phyloP scores from a whole-genome alignment of 2,329 filamentous ascomycete genomes.

The Bipolaris zeicola region DNA sequence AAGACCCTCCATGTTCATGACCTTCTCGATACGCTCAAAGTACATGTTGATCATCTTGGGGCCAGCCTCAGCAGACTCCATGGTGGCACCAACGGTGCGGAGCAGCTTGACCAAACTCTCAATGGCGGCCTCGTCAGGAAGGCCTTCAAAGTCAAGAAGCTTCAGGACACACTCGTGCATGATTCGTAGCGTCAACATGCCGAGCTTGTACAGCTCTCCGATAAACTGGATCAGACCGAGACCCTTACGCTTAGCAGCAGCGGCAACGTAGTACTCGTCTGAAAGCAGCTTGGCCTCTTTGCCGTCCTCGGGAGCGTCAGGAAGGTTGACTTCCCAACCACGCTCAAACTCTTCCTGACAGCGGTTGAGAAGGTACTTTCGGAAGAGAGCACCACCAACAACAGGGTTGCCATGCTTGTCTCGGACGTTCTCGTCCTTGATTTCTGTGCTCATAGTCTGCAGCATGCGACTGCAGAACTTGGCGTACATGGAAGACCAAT shows the following conservation, averaged over 20 bases:
- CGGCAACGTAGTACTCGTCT: slow-evolving; percentile 94
- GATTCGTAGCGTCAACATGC: slow-evolving; percentile 98
- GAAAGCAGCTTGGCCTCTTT: slow-evolving; percentile 88
- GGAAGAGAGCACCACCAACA: slow-evolving; percentile 90
- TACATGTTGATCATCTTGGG: slow-evolving; percentile 88
- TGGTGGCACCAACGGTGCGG: slow-evolving; percentile 85
- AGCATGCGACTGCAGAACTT: slow-evolving; percentile 98
- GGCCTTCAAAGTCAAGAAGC: slow-evolving; percentile 90
- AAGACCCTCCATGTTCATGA: slow-evolving; percentile 75
- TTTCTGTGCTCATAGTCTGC: slow-evolving; percentile 79
- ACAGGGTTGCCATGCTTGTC: slow-evolving; percentile 90
- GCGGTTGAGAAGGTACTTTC: slow-evolving; percentile 97
- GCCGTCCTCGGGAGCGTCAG: slow-evolving; percentile 74
- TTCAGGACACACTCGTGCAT: slow-evolving; percentile 99
- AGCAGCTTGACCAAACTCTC: slow-evolving; percentile 94
- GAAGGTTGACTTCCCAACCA: slow-evolving; percentile 90
- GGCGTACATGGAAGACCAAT: slow-evolving; percentile 99
- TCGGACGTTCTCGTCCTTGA: slow-evolving; percentile 91
- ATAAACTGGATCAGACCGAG: slow-evolving; percentile 99
- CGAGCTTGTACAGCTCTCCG: slow-evolving; percentile 97
- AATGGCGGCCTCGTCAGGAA: slow-evolving; percentile 93
- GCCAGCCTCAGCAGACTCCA: slow-evolving; percentile 81
- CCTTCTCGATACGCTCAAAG: slow-evolving; percentile 84
- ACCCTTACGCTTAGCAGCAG: slow-evolving; percentile 93
- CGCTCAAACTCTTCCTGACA: slow-evolving; percentile 99